Conservation (phyloP, 225 moss, liverwort and hornwort species). For the Physcomitrium patens region DNA sequence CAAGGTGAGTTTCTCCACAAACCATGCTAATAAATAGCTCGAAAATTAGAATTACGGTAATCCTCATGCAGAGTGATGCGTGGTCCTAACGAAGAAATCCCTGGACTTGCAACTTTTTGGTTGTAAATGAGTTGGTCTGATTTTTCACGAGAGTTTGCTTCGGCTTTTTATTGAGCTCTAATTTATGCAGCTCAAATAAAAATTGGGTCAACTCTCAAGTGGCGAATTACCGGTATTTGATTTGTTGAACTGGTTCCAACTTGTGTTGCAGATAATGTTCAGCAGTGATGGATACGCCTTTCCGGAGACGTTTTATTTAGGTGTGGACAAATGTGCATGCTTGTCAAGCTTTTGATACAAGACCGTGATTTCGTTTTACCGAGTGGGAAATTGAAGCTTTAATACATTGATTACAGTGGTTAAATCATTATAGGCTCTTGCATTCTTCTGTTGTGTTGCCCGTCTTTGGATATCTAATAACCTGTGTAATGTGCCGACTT, state of each 20-base stretch:
- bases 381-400: not conserved
- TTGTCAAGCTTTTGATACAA: not conserved
- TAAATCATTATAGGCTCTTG: not conserved
- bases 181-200: not conserved
- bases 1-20: slow-evolving; percentile 54
- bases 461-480: not conserved
- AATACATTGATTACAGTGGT: not conserved
- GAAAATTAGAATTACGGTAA: not conserved
- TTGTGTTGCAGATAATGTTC: slow-evolving; percentile 83
- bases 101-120: not conserved
- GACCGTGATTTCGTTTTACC: not conserved
- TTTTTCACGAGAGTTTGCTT: not conserved
- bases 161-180: not conserved
- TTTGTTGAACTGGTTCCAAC: not conserved
- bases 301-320: slow-evolving; percentile 85
- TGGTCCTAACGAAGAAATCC: not conserved
- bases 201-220: not conserved
- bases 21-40: not conserved
- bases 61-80: not conserved
- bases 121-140: not conserved
- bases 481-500: slow-evolving; percentile 23
- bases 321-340: slow-evolving; percentile 40
- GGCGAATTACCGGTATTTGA: not conserved
- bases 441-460: too few relatives aligned
- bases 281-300: slow-evolving; percentile 94